Evolutionary conservation across 2,329 filamentous ascomycete species (phyloP), one percentile per base, ranked within the genome.

Genomic region (Fusarium longipes): DNA sequence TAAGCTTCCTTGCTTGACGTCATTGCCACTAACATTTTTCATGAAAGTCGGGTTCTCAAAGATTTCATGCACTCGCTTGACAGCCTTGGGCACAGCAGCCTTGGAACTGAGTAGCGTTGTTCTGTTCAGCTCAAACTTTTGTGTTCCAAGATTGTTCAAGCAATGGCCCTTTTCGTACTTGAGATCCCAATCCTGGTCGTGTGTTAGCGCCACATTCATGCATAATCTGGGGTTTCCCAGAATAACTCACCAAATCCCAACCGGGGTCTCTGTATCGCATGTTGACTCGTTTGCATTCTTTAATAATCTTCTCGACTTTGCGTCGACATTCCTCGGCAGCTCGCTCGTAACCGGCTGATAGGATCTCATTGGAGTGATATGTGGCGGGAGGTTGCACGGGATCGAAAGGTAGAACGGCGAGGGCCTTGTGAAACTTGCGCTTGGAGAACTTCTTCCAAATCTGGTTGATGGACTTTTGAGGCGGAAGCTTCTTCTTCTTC

Each of bases 1-100:
- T 35, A 91, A 85, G 38, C 84, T 85, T 4, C 92, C 92, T 73
- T 96, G 92, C 73, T 92, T 91, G 59, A 94, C 87, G 75, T 96
- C 92, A 57, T 88, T 87, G 14, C 90, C 89, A 68, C 88, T 87
- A 58, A 92, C 82, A 49, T 87, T 88, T 49, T 81, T 77, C 78
- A 87, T 80, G 74, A 95, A 95, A 4, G 85, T 88, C 1, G 91
- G 90, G 20, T 88, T 87, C 67, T 93, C 89, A 70, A 90, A 93
- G 36, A 93, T 91, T 74, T 93, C 90, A 79, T 93, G 82, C 1
- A 86, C 86, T 52, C 91, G 85, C 79, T 93, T 93, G 39, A 95
- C 92, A 5, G 91, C 89, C 74, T 91, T 91, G 27, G 92, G 92
- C 18, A 87, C 82, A 15, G 78, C 76, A 0, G 84, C 81, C 30